A percentile compares a stretch with the other conserved stretches of the same genome.
Evolutionary conservation across 768 basidiomycete genomes (phyloP).

Genomic region (Hygrophoropsis aurantiaca): DNA sequence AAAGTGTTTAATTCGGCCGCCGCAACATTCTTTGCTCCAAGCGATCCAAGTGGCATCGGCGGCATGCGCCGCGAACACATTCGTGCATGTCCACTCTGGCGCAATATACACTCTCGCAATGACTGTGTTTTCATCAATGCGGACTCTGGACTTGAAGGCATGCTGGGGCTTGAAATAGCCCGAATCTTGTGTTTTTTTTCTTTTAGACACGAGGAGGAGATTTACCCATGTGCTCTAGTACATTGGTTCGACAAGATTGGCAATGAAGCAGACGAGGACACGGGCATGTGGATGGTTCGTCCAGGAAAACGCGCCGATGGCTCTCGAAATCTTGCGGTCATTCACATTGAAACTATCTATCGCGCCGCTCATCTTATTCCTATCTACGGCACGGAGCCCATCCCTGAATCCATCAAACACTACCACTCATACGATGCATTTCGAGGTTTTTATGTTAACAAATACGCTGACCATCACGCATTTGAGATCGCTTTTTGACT

Average conservation of each 20-base stretch:
- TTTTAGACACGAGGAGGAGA: constrained; percentile 2
- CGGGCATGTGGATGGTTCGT: constrained; percentile 20
- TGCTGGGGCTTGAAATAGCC: constrained; percentile 13
- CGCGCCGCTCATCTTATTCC: too few species aligned
- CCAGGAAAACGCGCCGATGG: constrained; percentile 5
- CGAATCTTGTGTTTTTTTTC: constrained; percentile 14
- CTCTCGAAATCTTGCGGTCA: constrained; percentile 7
- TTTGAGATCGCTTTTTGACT: too few species aligned
- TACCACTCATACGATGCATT: constrained; percentile 10
- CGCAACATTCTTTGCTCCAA: constrained; percentile 3
- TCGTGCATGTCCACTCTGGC: constrained; percentile 17
- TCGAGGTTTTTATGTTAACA: too few species aligned
- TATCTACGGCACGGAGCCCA: constrained; percentile 4
- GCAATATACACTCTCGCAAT: background rate
- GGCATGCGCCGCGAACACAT: constrained; percentile 21
- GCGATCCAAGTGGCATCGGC: too few species aligned
- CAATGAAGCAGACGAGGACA: constrained; percentile 14
- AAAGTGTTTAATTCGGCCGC: background rate
- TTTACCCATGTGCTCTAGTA: constrained; percentile 15
- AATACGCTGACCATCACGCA: too few species aligned
- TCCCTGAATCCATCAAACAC: background rate
- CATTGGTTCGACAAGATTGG: constrained; percentile 17
- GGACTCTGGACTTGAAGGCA: constrained; percentile 4
- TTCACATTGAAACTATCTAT: constrained; percentile 26
- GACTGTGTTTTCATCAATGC: constrained; percentile 10